Conservation (phyloP, 2,329 filamentous ascomycete species). For the Pestalotiopsis sp. region DNA sequence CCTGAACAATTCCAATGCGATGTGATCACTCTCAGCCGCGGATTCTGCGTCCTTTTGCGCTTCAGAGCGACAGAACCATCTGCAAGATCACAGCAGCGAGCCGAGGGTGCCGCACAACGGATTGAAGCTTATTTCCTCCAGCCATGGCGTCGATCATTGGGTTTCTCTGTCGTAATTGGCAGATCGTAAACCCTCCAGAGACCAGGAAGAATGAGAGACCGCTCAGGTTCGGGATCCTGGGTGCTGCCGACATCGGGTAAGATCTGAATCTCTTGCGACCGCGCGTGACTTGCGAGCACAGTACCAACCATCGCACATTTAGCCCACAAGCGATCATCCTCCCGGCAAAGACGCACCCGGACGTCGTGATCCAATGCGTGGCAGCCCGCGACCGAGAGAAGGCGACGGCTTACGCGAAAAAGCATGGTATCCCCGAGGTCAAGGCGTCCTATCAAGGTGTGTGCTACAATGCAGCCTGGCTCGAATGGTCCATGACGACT, state of each 20-base stretch:
- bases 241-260: slow-evolving; percentile 42
- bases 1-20: too few relatives aligned
- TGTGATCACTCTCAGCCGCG: too few relatives aligned
- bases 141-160: slow-evolving; percentile 16
- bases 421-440: slow-evolving; percentile 52
- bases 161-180: slow-evolving; percentile 26
- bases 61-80: too few relatives aligned
- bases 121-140: neutral
- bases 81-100: too few relatives aligned
- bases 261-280: slow-evolving; percentile 14
- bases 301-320: neutral
- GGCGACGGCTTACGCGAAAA: slow-evolving; percentile 52
- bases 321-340: slow-evolving; percentile 45
- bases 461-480: neutral
- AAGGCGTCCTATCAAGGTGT: slow-evolving; percentile 51
- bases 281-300: neutral
- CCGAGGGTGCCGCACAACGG: neutral
- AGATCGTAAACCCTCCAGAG: slow-evolving; percentile 21
- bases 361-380: slow-evolving; percentile 54
- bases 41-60: too few relatives aligned
- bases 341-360: slow-evolving; percentile 54
- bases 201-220: slow-evolving; percentile 22
- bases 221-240: slow-evolving; percentile 43
- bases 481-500: neutral
- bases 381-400: slow-evolving; percentile 51